These are phyloP conservation scores for Calycina herbarum DNA, from an alignment of 2,329 filamentous ascomycete genomes.

Conservation along the genomic window DNA sequence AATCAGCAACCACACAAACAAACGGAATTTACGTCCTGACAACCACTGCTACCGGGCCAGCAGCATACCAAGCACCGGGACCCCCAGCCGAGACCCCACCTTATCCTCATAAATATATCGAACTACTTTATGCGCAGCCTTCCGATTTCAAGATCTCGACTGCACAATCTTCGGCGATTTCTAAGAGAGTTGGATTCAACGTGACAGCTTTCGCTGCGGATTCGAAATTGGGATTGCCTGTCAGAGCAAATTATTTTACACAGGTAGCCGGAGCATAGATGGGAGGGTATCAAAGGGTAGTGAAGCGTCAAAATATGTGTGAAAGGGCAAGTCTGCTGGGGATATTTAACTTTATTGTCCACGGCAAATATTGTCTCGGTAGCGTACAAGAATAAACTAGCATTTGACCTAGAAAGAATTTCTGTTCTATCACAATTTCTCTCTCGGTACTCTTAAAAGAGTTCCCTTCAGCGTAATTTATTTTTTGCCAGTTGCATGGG, in stretches of 20 bases:
- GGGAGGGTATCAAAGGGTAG: background rate
- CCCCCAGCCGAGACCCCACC: conserved; percentile 22
- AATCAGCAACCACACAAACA: conserved; percentile 11
- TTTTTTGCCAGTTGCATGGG: too few species aligned
- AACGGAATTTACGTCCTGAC: conserved; percentile 15
- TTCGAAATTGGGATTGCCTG: conserved; percentile 13
- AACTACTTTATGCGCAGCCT: conserved; percentile 19
- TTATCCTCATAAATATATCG: conserved; percentile 21
- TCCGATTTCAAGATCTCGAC: conserved; percentile 16
- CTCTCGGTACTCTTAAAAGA: too few species aligned
- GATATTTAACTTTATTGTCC: too few species aligned
- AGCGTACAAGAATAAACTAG: too few species aligned
- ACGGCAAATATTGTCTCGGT: too few species aligned
- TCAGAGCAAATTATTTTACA: conserved; percentile 21
- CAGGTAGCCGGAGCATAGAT: conserved; percentile 10
- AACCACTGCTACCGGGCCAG: conserved; percentile 17
- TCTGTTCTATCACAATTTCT: too few species aligned
- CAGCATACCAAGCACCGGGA: conserved; percentile 16
- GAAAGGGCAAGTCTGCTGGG: too few species aligned
- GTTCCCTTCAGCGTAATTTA: too few species aligned
- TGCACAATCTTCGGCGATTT: conserved; percentile 11
- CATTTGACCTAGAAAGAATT: too few species aligned
- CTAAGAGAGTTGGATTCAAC: conserved; percentile 21
- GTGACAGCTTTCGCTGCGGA: conserved; percentile 17
- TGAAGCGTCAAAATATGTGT: too few species aligned